Base-by-base conservation (phyloP, 371 early-diverging fungal species). In the Mucor lusitanicus region DNA sequence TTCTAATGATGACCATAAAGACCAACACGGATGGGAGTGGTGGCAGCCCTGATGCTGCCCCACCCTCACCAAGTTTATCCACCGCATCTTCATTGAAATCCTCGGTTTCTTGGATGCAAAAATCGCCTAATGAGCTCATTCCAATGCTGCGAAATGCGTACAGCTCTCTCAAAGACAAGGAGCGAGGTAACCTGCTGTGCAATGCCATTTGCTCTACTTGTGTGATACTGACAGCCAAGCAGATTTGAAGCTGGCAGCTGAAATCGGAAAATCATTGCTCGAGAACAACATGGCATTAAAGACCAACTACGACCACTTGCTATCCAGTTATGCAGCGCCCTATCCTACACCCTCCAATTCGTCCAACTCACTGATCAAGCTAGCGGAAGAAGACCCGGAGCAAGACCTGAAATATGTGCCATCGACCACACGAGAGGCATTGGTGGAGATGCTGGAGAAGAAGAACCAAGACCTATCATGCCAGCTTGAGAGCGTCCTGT, bases 221-320 rank as follows among this genome's bases (percentile, higher is more conserved):
- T n/a, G n/a, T n/a, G n/a, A n/a, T n/a, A n/a, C 23, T n/a, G 8
- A 50, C 8, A n/a, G 17, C 44, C 17, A 44, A 25, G 65, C 54
- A 86, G 85, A 83, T 63, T 72, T 84, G 13, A 72, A 65, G 21
- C 44, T 82, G 40, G 85, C 86, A 21, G 85, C 83, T 19, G 71
- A 79, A 72, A 76, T 84, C 35, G 85, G 88, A 55, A 82, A 83
- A 54, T 75, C 75, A 15, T 66, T 86, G 19, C 60, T 84, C 56
- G 84, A 83, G 39, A 73, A 82, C 50, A 84, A 86, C 62, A 70
- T 67, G 19, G 67, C 58, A 19, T 71, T 86, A 48, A 78, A 82
- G 64, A 64, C 79, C 11, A 84, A 82, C 48, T 83, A 81, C 64
- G 82, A 86, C 40, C 72, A 69, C 32, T n/a, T 82, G 32, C 46